phyloP scores from a whole-genome alignment of 75 land plant species.

The Pinus taeda region DNA sequence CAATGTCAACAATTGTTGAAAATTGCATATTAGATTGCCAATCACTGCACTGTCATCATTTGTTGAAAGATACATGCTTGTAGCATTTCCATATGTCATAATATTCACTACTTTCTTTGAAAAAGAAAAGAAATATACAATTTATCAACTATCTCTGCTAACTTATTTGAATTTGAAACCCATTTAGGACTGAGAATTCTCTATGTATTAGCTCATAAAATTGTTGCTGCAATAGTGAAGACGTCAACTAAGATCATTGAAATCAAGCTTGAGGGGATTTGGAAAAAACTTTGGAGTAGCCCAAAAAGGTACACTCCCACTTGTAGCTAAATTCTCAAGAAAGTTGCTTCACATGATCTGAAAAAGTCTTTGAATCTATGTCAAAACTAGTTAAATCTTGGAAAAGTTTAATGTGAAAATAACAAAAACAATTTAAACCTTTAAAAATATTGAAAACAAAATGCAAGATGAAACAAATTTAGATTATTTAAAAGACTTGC shows the following conservation, averaged over 20 bases:
- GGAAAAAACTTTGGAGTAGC: constrained; percentile 87
- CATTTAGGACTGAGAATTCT: constrained; percentile 78
- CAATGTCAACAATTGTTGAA: too few relatives aligned
- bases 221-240: constrained; percentile 65
- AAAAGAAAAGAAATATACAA: constrained; percentile 61
- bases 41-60: too few relatives aligned
- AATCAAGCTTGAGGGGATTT: constrained; percentile 56
- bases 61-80: constrained; percentile 10
- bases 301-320: constrained; percentile 78
- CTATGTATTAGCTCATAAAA: constrained; percentile 16
- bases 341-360: constrained; percentile 93
- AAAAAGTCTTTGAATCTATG: constrained; percentile 85
- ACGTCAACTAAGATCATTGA: constrained; percentile 45
- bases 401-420: too few relatives aligned
- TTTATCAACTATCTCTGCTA: constrained; percentile 62
- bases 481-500: constrained; percentile 19
- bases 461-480: background rate
- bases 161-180: constrained; percentile 38
- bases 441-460: background rate
- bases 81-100: constrained; percentile 87
- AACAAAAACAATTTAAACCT: background rate
- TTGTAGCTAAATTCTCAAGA: constrained; percentile 80
- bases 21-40: too few relatives aligned
- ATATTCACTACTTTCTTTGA: constrained; percentile 82
- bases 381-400: background rate